Conservation (phyloP, 2,329 filamentous ascomycete species). For the Aspergillus cejpii region DNA sequence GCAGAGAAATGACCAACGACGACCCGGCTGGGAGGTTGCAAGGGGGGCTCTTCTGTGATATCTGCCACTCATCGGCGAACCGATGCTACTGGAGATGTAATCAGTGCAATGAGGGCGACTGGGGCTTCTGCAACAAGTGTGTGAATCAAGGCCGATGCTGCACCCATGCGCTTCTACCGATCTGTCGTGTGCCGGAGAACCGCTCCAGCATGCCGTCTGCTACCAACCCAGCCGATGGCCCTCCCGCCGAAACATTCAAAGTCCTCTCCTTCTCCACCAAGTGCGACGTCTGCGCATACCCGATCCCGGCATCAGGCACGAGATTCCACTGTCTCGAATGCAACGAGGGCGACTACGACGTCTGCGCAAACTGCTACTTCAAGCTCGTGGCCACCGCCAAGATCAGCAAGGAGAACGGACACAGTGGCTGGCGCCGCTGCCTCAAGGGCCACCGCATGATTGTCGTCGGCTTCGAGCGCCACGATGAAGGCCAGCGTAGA, state of each 20-base stretch:
- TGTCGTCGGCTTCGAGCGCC: constrained; percentile 66
- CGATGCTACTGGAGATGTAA: constrained; percentile 87
- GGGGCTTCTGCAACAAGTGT: constrained; percentile 87
- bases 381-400: constrained; percentile 56
- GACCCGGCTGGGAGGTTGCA: constrained; percentile 63
- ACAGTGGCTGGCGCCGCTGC: constrained; percentile 77
- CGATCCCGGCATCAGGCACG: constrained; percentile 62
- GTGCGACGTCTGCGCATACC: constrained; percentile 70
- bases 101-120: constrained; percentile 82
- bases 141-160: constrained; percentile 77
- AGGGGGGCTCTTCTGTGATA: constrained; percentile 76
- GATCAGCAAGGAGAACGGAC: constrained; percentile 68
- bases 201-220: constrained; percentile 7
- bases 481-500: constrained; percentile 59
- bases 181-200: constrained; percentile 53
- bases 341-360: constrained; percentile 75
- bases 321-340: constrained; percentile 78
- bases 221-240: constrained; percentile 32
- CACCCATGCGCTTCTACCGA: constrained; percentile 70
- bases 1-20: constrained; percentile 53
- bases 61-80: constrained; percentile 66
- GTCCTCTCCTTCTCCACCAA: constrained; percentile 65
- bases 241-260: constrained; percentile 50
- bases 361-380: constrained; percentile 72
- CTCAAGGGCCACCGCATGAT: constrained; percentile 76